Percentiles rank a stretch among this genome's conserved stretches.
Evolutionary conservation across 345 rosid species (phyloP).

Genomic region (Citrus glauca): DNA sequence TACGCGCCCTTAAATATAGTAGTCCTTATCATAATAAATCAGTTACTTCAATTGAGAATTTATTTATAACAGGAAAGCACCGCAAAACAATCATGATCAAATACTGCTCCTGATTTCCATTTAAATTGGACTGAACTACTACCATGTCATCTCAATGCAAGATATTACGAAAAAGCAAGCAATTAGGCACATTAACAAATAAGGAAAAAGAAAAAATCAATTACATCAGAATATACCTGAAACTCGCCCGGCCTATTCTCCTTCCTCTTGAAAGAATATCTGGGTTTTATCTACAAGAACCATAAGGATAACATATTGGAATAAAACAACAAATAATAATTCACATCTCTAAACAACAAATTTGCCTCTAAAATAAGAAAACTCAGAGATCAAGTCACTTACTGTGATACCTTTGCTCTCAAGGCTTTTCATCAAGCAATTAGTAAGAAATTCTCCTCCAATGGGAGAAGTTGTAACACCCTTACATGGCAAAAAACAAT

Average conservation of each 20-base stretch:
- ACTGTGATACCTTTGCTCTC: conserved; percentile 91
- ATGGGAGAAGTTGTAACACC: conserved; percentile 79
- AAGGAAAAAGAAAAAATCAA: not conserved
- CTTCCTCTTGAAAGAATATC: conserved; percentile 97
- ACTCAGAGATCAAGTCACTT: conserved; percentile 25
- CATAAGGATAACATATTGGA: conserved; percentile 16
- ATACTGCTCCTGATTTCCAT: not conserved
- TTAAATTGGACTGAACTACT: not conserved
- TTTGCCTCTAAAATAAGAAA: conserved; percentile 4
- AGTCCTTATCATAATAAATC: not conserved
- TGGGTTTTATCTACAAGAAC: conserved; percentile 77
- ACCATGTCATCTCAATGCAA: not conserved
- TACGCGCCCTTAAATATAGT: not conserved
- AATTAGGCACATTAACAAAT: not conserved
- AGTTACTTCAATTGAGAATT: not conserved
- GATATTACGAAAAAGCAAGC: not conserved
- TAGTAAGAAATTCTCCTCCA: conserved; percentile 94
- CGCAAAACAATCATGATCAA: not conserved
- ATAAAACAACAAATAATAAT: not conserved
- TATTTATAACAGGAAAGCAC: not conserved
- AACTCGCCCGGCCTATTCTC: conserved; percentile 86
- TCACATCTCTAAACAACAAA: not conserved
- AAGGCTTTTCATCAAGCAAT: conserved; percentile 94
- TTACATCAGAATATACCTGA: conserved; percentile 51
- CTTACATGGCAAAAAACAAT: conserved; percentile 29